These are phyloP conservation scores for Cladophialophora carrionii DNA, from an alignment of 2,329 filamentous ascomycete species.

Conservation along the genomic window DNA sequence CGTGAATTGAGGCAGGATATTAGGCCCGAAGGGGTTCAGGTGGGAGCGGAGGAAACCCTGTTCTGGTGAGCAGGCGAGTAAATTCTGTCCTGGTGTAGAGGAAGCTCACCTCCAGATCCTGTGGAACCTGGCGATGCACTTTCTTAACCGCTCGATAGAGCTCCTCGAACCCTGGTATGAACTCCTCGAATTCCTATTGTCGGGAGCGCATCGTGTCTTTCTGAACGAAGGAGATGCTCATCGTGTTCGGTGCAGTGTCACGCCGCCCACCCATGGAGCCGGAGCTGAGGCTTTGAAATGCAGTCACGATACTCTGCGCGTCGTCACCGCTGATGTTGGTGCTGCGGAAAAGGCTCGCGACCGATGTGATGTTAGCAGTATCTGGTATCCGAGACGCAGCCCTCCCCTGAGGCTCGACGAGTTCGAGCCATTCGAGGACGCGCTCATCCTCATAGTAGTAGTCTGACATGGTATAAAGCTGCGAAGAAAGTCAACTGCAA, in stretches of 20 bases:
- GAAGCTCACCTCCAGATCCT: background rate
- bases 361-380: background rate
- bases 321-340: background rate
- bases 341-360: background rate
- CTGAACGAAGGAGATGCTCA: background rate
- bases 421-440: background rate
- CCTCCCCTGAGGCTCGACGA: background rate
- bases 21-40: background rate
- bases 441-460: background rate
- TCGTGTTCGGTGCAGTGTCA: background rate
- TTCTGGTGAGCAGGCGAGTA: background rate
- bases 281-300: background rate
- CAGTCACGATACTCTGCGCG: background rate
- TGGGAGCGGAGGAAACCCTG: background rate
- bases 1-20: background rate
- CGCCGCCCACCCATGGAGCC: background rate
- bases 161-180: background rate
- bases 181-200: constrained; percentile 1
- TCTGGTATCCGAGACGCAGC: background rate
- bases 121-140: background rate
- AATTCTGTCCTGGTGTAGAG: background rate
- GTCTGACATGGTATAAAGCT: background rate
- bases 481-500: background rate
- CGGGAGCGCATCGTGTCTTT: background rate
- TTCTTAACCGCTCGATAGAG: background rate